These are phyloP conservation scores for Colletotrichum shisoi DNA, from an alignment of 2,329 filamentous ascomycete species.

Conservation along the genomic window DNA sequence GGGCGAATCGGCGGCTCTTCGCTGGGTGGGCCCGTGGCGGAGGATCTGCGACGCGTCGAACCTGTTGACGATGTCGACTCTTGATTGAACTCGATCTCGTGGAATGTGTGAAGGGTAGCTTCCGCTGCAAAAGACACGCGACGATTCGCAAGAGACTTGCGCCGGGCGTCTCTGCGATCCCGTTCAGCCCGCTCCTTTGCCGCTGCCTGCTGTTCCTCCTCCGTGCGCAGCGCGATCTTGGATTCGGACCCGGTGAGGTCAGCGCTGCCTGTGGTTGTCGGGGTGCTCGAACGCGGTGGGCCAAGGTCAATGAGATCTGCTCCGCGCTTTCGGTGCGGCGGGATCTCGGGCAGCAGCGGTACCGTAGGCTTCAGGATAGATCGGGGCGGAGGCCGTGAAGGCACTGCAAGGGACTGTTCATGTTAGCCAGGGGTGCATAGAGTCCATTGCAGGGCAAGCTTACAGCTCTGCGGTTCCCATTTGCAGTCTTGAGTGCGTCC, in stretches of 20 bases:
- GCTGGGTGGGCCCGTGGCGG: slow-evolving; percentile 50
- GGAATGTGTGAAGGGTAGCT: slow-evolving; percentile 95
- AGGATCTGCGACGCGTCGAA: slow-evolving; percentile 76
- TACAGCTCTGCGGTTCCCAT: slow-evolving; percentile 83
- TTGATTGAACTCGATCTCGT: slow-evolving; percentile 87
- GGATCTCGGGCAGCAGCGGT: slow-evolving; percentile 70
- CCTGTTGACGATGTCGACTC: slow-evolving; percentile 86
- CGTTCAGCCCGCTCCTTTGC: slow-evolving; percentile 74
- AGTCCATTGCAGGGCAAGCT: slow-evolving; percentile 41
- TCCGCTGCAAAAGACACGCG: slow-evolving; percentile 97
- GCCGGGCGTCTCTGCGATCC: slow-evolving; percentile 82
- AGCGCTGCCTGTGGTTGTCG: slow-evolving; percentile 48
- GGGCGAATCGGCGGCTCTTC: slow-evolving; percentile 57
- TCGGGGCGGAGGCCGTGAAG: slow-evolving; percentile 60
- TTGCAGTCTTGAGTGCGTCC: slow-evolving; percentile 77
- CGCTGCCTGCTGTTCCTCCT: slow-evolving; percentile 75
- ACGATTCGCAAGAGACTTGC: slow-evolving; percentile 91
- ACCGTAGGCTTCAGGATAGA: slow-evolving; percentile 86
- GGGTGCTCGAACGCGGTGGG: slow-evolving; percentile 51
- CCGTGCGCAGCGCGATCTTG: slow-evolving; percentile 71
- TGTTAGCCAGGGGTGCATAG: slow-evolving; percentile 39
- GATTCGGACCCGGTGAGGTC: slow-evolving; percentile 51
- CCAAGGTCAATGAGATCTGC: slow-evolving; percentile 29
- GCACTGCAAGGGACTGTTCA: slow-evolving; percentile 63
- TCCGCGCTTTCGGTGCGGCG: slow-evolving; percentile 63